Percentiles rank a stretch among this genome's conserved stretches.
Evolutionary conservation across 2,329 filamentous ascomycete species (phyloP).

Genomic region (Diaporthe vexans): DNA sequence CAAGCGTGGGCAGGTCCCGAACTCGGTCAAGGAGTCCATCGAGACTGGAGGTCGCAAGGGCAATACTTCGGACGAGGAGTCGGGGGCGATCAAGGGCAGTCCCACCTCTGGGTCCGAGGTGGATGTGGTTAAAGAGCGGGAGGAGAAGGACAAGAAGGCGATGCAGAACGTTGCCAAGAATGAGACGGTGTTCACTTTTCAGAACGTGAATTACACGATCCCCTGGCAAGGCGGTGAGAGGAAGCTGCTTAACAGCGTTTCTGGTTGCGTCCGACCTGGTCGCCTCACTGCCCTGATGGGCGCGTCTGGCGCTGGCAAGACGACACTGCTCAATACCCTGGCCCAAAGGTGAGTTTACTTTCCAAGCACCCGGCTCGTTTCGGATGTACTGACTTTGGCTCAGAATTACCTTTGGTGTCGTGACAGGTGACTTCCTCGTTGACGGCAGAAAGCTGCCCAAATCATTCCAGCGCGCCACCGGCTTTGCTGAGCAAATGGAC

Average conservation of each 20-base stretch:
- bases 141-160: conserved; percentile 33
- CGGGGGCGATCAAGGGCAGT: conserved; percentile 43
- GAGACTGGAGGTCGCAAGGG: conserved; percentile 61
- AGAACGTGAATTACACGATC: conserved; percentile 79
- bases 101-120: not conserved
- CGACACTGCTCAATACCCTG: conserved; percentile 85
- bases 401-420: conserved; percentile 64
- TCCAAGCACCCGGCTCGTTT: no score
- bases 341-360: conserved; percentile 77
- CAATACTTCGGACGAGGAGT: conserved; percentile 64
- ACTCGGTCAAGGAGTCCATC: conserved; percentile 71
- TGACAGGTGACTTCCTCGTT: conserved; percentile 68
- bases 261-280: conserved; percentile 87
- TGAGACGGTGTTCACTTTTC: conserved; percentile 77
- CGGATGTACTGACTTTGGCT: not conserved
- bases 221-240: conserved; percentile 73
- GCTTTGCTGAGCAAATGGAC: conserved; percentile 80
- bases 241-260: conserved; percentile 81
- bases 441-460: conserved; percentile 73
- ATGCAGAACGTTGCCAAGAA: conserved; percentile 37
- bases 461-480: conserved; percentile 79
- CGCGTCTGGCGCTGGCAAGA: conserved; percentile 88
- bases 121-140: conserved; percentile 16
- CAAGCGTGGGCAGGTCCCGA: conserved; percentile 67
- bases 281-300: conserved; percentile 85